Percentiles rank a stretch among this genome's conserved stretches.
Evolutionary conservation across 2,329 filamentous ascomycete species (phyloP).

Genomic region (Erysiphe neolycopersici): DNA sequence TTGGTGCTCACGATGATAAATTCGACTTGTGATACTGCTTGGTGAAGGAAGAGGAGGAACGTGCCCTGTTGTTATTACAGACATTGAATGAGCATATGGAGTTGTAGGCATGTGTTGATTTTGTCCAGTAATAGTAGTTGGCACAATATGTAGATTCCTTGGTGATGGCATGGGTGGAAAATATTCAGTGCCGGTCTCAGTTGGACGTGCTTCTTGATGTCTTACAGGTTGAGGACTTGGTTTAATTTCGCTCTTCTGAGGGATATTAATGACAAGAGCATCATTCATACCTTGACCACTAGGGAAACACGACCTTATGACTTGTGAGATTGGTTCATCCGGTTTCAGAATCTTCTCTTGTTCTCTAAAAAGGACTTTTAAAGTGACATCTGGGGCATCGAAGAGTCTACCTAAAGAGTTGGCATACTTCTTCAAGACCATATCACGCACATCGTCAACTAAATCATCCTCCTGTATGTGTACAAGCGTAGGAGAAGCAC

Average conservation of each 20-base stretch:
- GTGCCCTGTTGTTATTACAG: constrained; percentile 28
- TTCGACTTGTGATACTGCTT: constrained; percentile 30
- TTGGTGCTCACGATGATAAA: constrained; percentile 30
- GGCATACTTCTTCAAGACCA: constrained; percentile 76
- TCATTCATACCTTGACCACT: constrained; percentile 73
- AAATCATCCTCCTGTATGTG: constrained; percentile 67
- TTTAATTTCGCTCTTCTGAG: constrained; percentile 47
- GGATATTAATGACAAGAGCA: constrained; percentile 73
- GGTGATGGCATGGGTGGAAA: constrained; percentile 42
- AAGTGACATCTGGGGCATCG: constrained; percentile 67
- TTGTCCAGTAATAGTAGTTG: constrained; percentile 9
- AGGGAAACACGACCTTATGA: constrained; percentile 60
- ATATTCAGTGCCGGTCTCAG: constrained; percentile 51
- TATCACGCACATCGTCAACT: constrained; percentile 81
- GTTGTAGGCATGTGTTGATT: constrained; percentile 10
- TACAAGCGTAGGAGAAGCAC: constrained; percentile 66
- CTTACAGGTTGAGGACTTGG: constrained; percentile 40
- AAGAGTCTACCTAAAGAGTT: constrained; percentile 76
- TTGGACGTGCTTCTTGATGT: constrained; percentile 32
- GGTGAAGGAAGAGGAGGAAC: constrained; percentile 1
- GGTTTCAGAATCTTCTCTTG: constrained; percentile 50
- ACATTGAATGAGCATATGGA: constrained; percentile 34
- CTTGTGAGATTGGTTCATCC: constrained; percentile 57
- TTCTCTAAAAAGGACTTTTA: constrained; percentile 53
- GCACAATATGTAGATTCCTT: constrained; percentile 10